These are phyloP conservation scores for Solanum neorickii DNA, from an alignment of 257 asterid genomes.

Conservation along the genomic window DNA sequence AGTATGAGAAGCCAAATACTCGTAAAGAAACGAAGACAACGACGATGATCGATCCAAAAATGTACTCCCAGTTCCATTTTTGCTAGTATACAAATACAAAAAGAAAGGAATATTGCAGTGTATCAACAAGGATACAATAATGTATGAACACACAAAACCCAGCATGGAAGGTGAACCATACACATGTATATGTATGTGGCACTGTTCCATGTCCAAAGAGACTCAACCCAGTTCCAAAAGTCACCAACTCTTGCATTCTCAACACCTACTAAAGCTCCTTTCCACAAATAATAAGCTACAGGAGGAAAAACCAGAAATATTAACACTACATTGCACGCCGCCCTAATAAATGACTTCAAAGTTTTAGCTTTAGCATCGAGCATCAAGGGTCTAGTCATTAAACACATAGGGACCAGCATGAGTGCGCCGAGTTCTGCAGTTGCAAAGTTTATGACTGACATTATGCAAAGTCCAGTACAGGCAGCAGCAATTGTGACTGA, in stretches of 20 bases:
- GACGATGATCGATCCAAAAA: not conserved
- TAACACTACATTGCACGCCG: constrained; percentile 31
- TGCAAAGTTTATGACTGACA: constrained; percentile 92
- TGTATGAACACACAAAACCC: constrained; percentile 67
- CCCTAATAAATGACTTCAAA: constrained; percentile 20
- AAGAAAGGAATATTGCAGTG: not conserved
- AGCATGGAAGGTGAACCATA: constrained; percentile 87
- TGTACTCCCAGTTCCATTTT: not conserved
- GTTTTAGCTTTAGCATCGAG: constrained; percentile 12
- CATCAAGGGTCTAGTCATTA: constrained; percentile 54
- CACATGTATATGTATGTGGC: constrained; percentile 75
- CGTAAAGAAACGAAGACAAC: not conserved
- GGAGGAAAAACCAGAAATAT: constrained; percentile 53
- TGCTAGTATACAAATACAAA: constrained; percentile 12
- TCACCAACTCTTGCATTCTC: constrained; percentile 41
- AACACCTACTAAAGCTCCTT: constrained; percentile 46
- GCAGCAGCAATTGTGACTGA: constrained; percentile 70
- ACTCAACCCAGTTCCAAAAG: constrained; percentile 79
- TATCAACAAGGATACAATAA: constrained; percentile 34
- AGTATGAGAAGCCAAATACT: not conserved
- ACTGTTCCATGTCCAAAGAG: constrained; percentile 90
- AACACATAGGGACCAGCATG: constrained; percentile 77
- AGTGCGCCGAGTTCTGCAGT: constrained; percentile 88
- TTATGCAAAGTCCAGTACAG: constrained; percentile 74
- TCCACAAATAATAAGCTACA: constrained; percentile 26